phyloP scores from a whole-genome alignment of 176 grass and related monocot genomes.

The Oryza nivara region DNA sequence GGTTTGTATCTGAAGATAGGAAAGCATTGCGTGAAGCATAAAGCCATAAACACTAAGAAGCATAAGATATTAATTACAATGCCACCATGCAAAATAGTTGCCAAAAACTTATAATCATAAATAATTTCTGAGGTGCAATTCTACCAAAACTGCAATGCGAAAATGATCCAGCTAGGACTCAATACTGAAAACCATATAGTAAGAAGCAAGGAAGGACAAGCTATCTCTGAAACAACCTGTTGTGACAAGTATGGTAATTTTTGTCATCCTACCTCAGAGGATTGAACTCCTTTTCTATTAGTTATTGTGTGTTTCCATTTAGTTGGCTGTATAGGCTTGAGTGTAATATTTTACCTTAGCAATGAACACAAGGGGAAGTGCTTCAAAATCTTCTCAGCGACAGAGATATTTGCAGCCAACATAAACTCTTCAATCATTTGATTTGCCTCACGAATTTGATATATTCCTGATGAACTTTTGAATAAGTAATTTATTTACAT shows the following conservation, averaged over 20 bases:
- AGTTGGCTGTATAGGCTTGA: background rate
- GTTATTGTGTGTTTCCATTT: conserved; percentile 1
- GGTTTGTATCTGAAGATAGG: conserved; percentile 1
- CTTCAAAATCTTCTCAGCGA: conserved; percentile 96
- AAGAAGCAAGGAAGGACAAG: background rate
- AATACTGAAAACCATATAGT: background rate
- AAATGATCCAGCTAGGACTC: background rate
- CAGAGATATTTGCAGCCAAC: conserved; percentile 94
- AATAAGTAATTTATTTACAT: conserved; percentile 36
- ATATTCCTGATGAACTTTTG: conserved; percentile 71
- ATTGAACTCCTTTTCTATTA: conserved; percentile 6
- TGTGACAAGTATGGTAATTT: background rate
- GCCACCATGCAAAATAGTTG: background rate
- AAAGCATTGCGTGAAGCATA: background rate
- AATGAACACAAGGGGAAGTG: conserved; percentile 84
- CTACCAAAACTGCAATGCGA: background rate
- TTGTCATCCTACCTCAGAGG: background rate
- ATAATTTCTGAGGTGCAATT: background rate
- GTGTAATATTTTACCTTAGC: conserved; percentile 58
- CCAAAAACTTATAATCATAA: background rate
- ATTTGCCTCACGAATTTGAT: conserved; percentile 99
- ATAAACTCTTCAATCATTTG: conserved; percentile 99
- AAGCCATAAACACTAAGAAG: background rate
- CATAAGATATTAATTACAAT: background rate
- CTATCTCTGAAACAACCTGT: background rate